phyloP scores from a whole-genome alignment of 805 yeast genomes.

The Candida easanensis region DNA sequence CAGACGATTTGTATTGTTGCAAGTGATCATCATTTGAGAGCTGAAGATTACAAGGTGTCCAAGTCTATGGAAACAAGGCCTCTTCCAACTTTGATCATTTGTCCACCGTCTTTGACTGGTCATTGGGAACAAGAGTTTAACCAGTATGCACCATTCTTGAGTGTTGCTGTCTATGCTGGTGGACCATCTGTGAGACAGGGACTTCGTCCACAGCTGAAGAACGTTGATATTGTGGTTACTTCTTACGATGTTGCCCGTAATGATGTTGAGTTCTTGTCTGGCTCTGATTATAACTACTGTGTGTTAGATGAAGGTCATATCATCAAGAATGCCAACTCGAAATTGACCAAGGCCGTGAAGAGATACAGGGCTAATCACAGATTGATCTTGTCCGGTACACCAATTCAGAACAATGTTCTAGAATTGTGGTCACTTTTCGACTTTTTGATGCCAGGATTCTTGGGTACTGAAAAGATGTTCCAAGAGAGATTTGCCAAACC shows the following conservation, averaged over 20 bases:
- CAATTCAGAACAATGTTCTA: constrained; percentile 94
- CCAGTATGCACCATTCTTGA: constrained; percentile 85
- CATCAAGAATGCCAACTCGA: constrained; percentile 86
- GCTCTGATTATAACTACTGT: constrained; percentile 82
- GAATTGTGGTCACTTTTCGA: constrained; percentile 98
- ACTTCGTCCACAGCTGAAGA: constrained; percentile 47
- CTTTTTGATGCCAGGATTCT: constrained; percentile 96
- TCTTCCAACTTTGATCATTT: constrained; percentile 81
- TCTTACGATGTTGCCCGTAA: constrained; percentile 96
- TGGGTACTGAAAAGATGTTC: constrained; percentile 92
- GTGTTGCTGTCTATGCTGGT: constrained; percentile 88
- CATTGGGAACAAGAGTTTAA: constrained; percentile 97
- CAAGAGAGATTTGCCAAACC: constrained; percentile 98
- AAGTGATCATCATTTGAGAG: constrained; percentile 88
- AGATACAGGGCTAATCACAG: constrained; percentile 82
- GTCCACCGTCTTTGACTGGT: constrained; percentile 97
- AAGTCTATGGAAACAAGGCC: constrained; percentile 63
- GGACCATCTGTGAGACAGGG: constrained; percentile 69
- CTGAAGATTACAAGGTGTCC: constrained; percentile 60
- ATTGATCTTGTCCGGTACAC: constrained; percentile 91
- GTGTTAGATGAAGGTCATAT: constrained; percentile 98
- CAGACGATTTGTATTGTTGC: constrained; percentile 97
- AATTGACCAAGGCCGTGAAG: constrained; percentile 86
- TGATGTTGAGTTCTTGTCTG: constrained; percentile 64
- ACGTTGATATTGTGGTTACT: constrained; percentile 84